Base-by-base conservation (phyloP, 345 rosid genomes). In the Gossypium turneri region DNA sequence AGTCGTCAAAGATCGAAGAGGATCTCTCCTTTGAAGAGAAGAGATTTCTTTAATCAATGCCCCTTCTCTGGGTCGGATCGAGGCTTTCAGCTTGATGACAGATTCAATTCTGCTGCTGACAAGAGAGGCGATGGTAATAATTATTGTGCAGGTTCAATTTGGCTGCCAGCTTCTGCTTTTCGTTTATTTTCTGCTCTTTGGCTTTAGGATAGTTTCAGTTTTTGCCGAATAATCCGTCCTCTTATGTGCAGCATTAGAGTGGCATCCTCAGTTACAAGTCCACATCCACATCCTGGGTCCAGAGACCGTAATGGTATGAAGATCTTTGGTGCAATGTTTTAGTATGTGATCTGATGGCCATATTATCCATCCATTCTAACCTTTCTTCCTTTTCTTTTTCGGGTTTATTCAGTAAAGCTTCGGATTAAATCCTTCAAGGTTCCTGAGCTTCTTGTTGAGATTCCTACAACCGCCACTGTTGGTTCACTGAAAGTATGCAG, bases 391-490 rank as follows among this genome's bases (percentile, higher is more conserved):
- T 67, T 27, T 12, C 20, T 66, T 10, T 67, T 48, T 45, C 10
- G 3, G 57, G 41, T 11, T 65, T 20, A 20, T 62, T 43, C 79
- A 81, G 84, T 84, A 66, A 84, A 84, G 75, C 70, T 81, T 41
- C 58, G 67, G 53, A 84, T 81, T 17, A 84, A 76, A 62, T 79
- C 84, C 38, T 72, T 83, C 70, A 74, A 68, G 70, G 81, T 81
- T 67, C 86, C 76, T 0, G 79, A 84, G 62, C 82, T 84, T 67
- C 72, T 74, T 24, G 63, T 84, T 64, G 86, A 84, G 73, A 79
- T 84, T 67, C 81, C 81, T 52, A 78, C 72, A 13, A 79, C 79
- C 27, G 81, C 84, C 7, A 81, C 84, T 43, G 76, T 81, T 61
- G 84, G 84, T 67, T 84, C 82, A 13, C 62, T 81, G 76, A 81